These are phyloP conservation scores for Verticillium zaregamsianum DNA, from an alignment of 2,329 filamentous ascomycete genomes.

Conservation along the genomic window DNA sequence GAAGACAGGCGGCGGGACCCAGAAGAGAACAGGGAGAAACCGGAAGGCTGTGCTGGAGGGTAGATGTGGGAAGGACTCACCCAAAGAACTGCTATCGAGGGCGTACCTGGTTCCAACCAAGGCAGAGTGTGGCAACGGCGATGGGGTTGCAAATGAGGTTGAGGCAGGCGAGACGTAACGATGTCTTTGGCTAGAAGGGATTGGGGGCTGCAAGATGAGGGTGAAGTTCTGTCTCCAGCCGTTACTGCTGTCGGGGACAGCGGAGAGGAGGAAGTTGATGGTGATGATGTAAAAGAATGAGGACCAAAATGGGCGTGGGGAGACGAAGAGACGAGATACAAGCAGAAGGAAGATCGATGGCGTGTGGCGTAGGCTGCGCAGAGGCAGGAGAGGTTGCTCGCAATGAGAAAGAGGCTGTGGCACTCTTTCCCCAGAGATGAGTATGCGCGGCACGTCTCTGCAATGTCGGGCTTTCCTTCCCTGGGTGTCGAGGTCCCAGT, in stretches of 20 bases:
- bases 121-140: neutral
- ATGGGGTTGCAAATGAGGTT: neutral
- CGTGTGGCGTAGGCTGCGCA: no score
- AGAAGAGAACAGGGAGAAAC: neutral
- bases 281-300: neutral
- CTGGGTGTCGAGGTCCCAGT: no score
- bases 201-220: neutral
- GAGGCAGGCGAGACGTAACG: neutral
- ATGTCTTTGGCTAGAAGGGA: neutral
- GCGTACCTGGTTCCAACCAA: neutral
- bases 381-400: no score
- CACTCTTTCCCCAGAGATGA: neutral
- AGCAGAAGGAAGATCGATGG: no score
- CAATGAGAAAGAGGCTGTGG: neutral
- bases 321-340: no score
- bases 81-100: neutral
- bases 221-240: neutral
- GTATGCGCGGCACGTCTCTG: neutral
- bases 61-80: neutral
- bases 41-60: neutral
- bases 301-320: neutral
- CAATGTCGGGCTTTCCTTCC: neutral
- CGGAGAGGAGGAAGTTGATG: neutral
- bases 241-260: neutral
- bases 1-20: slow-evolving; percentile 1